These are phyloP conservation scores for Scutellaria baicalensis DNA, from an alignment of 257 asterid species.

Conservation along the genomic window DNA sequence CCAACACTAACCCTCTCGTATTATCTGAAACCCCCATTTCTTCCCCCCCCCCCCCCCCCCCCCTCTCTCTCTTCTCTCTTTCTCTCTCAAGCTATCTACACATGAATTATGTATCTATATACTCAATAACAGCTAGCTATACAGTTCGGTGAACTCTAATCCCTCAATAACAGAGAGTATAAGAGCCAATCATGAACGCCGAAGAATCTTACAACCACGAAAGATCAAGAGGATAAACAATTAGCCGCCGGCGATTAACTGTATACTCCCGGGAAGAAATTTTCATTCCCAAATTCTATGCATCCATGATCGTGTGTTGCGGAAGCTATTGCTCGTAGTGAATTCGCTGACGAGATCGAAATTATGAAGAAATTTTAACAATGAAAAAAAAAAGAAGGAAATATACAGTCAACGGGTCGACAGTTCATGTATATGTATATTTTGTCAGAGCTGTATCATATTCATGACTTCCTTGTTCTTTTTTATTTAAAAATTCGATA, in stretches of 20 bases:
- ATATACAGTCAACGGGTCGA: no score
- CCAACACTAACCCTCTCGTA: slow-evolving; percentile 64
- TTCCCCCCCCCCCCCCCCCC: neutral
- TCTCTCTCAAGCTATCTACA: neutral
- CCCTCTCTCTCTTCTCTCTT: neutral
- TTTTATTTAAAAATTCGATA: no score
- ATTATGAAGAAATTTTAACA: no score
- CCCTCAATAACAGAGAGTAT: neutral
- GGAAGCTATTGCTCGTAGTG: neutral
- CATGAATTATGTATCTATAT: slow-evolving; percentile 9
- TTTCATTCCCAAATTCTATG: neutral
- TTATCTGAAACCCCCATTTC: slow-evolving; percentile 66
- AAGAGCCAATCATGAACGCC: slow-evolving; percentile 23
- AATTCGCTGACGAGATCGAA: no score
- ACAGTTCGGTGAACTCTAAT: neutral
- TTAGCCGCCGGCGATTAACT: slow-evolving; percentile 12
- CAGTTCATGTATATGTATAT: no score
- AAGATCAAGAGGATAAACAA: neutral
- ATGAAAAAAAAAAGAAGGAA: no score
- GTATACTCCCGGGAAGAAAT: neutral
- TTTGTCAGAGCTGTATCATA: no score
- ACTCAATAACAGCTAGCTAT: slow-evolving; percentile 3
- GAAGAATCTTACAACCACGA: slow-evolving; percentile 14
- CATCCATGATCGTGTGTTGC: neutral
- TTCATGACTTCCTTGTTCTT: no score